Evolutionary conservation across 169 alveolate genomes (phyloP), one percentile per base, ranked within the genome.

Genomic region (Cryptosporidium baileyi): DNA sequence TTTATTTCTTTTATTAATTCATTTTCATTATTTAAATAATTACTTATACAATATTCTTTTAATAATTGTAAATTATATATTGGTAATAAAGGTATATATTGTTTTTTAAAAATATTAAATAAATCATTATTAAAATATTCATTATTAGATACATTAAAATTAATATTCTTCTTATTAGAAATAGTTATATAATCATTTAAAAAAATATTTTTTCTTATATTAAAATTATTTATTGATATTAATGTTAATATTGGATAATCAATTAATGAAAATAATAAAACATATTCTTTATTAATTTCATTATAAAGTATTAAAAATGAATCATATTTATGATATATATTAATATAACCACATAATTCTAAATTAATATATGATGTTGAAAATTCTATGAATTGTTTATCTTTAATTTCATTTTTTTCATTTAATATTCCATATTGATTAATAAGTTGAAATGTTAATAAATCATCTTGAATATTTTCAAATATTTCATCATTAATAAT

Each of bases 381-480:
- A 17, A 65, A 65, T 13, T 65, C 81, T 8, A 65, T 49, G 6
- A 3, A 6, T 47, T 3, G 15, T 6, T 47, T 0, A 11, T 54
- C 15, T 36, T 13, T 13, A 0, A 28, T 22, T 51, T 49, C 43
- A 34, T 24, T 54, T 9, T 74, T 74, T n/a, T 74, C 60, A n/a
- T 28, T 59, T 4, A 57, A 36, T 19, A 67, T 74, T 19, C 85
- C 85, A 57, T 52, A 74, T 26, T 74, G 74, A 22, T 43, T 54
- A 19, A 74, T 52, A 41, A 74, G 36, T n/a, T 74, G 85, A 34
- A 74, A 74, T 17, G 85, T 36, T 26, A 74, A 24, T 8, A 74
- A 59, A 34, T 74, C 85, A 24, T 74, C 85, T 6, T 57, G 74
- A 22, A 74, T 36, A 11, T 24, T 74, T 22, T 74, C 85, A 52